A percentile compares a stretch with the other conserved stretches of the same genome.
phyloP scores from a whole-genome alignment of 2,329 filamentous ascomycete genomes.

The Drechslerella stenobrocha region DNA sequence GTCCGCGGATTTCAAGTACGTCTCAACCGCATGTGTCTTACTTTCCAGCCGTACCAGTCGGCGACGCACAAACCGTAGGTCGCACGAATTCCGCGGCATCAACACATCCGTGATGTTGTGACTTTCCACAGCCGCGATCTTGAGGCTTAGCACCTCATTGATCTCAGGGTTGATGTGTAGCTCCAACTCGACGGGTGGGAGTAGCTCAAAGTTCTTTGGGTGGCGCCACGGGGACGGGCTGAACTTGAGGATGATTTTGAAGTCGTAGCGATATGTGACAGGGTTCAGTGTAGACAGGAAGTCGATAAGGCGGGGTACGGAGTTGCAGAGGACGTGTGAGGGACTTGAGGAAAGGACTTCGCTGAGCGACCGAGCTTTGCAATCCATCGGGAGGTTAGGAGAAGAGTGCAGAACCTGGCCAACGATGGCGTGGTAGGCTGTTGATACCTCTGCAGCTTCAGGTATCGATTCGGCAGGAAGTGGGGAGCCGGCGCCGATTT shows the following conservation, averaged over 20 bases:
- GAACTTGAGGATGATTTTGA: conserved; percentile 49
- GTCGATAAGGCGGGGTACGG: conserved; percentile 41
- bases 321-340: conserved; percentile 46
- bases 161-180: conserved; percentile 47
- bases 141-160: conserved; percentile 41
- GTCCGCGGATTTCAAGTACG: conserved; percentile 18
- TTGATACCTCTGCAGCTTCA: conserved; percentile 18
- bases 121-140: conserved; percentile 48
- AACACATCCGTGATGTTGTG: conserved; percentile 50
- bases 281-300: conserved; percentile 39
- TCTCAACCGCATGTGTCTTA: conserved; percentile 16
- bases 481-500: background rate
- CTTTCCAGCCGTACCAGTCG: conserved; percentile 19
- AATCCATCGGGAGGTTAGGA: conserved; percentile 35
- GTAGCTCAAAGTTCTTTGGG: conserved; percentile 49
- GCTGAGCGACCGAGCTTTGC: conserved; percentile 22
- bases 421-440: conserved; percentile 33
- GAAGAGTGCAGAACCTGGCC: conserved; percentile 47
- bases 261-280: conserved; percentile 39
- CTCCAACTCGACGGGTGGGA: conserved; percentile 51
- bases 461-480: conserved; percentile 4
- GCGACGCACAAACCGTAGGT: conserved; percentile 48
- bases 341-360: conserved; percentile 5
- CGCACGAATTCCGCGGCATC: conserved; percentile 50
- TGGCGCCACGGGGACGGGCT: conserved; percentile 51